A percentile compares a stretch with the other conserved stretches of the same genome.
Evolutionary conservation across 2,329 filamentous ascomycete genomes (phyloP).

Genomic region (Ilyonectria mors-panacis): DNA sequence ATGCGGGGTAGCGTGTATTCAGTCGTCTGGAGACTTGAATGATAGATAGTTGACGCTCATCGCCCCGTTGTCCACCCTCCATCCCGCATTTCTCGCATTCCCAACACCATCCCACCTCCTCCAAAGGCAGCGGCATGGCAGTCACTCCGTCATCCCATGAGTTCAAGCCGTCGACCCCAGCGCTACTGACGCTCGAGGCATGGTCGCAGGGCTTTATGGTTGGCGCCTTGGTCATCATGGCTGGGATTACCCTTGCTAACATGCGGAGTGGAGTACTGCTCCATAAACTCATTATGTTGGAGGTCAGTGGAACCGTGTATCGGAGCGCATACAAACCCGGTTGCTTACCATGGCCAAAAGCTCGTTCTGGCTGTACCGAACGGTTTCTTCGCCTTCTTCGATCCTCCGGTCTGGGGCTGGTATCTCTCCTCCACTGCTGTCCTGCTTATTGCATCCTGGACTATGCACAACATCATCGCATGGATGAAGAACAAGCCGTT

Average conservation of each 20-base stretch:
- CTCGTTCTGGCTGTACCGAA: constrained; percentile 70
- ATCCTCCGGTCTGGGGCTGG: constrained; percentile 70
- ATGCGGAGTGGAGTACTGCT: constrained; percentile 63
- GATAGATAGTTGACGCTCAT: too few species aligned
- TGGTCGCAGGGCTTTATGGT: constrained; percentile 66
- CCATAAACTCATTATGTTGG: constrained; percentile 65
- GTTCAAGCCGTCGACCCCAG: constrained; percentile 33
- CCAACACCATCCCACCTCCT: constrained; percentile 1
- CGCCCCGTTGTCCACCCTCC: background rate
- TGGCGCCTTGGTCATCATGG: constrained; percentile 64
- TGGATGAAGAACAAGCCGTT: constrained; percentile 79
- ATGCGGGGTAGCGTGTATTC: background rate
- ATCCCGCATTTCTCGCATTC: background rate
- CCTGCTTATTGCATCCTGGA: constrained; percentile 74
- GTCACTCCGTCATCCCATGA: constrained; percentile 15
- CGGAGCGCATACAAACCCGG: background rate
- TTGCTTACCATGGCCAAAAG: constrained; percentile 49
- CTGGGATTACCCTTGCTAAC: constrained; percentile 63
- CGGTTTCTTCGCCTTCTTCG: constrained; percentile 72
- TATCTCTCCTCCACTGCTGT: constrained; percentile 74
- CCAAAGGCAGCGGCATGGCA: background rate
- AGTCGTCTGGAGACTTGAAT: background rate
- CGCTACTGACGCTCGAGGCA: constrained; percentile 56
- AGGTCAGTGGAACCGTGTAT: constrained; percentile 52
- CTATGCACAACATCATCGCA: constrained; percentile 75